Conservation (phyloP, 495 filamentous ascomycete genomes). For the Aspergillus egyptiacus region DNA sequence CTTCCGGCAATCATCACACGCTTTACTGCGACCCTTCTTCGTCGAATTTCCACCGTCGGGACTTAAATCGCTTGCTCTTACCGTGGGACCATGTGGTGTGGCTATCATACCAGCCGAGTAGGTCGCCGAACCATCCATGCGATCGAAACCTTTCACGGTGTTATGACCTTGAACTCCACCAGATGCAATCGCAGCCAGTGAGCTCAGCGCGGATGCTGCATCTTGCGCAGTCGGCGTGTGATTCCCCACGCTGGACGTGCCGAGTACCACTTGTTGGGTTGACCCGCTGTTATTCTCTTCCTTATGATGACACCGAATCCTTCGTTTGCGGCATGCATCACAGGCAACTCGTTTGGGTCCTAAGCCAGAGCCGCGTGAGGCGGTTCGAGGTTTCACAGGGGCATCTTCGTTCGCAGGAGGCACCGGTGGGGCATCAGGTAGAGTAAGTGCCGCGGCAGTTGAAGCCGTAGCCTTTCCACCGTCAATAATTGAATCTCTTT, state of each 20-base stretch:
- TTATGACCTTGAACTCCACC: conserved; percentile 29
- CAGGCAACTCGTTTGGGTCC: conserved; percentile 49
- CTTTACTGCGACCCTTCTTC: conserved; percentile 56
- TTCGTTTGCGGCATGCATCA: conserved; percentile 49
- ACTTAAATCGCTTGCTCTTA: conserved; percentile 29
- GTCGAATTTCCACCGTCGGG: conserved; percentile 31
- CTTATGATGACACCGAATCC: conserved; percentile 51
- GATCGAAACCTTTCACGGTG: conserved; percentile 21
- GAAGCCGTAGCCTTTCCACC: conserved; percentile 15
- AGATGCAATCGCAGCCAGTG: conserved; percentile 40
- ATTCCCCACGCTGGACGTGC: conserved; percentile 27
- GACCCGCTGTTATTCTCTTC: conserved; percentile 34
- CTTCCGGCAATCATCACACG: conserved; percentile 61
- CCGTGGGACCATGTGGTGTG: conserved; percentile 25
- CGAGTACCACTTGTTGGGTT: conserved; percentile 25
- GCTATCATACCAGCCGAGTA: conserved; percentile 25
- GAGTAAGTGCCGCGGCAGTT: conserved; percentile 18
- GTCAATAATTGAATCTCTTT: conserved; percentile 8
- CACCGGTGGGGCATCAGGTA: conserved; percentile 14
- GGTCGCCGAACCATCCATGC: conserved; percentile 26
- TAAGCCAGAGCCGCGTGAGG: conserved; percentile 37
- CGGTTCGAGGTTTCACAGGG: conserved; percentile 27
- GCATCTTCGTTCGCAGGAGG: conserved; percentile 24
- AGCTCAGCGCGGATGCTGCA: conserved; percentile 41
- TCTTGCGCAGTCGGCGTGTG: conserved; percentile 39